A percentile compares a stretch with the other conserved stretches of the same genome.
Evolutionary conservation across 108 stramenopile species (phyloP).

Genomic region (Stephanodiscus triporus): DNA sequence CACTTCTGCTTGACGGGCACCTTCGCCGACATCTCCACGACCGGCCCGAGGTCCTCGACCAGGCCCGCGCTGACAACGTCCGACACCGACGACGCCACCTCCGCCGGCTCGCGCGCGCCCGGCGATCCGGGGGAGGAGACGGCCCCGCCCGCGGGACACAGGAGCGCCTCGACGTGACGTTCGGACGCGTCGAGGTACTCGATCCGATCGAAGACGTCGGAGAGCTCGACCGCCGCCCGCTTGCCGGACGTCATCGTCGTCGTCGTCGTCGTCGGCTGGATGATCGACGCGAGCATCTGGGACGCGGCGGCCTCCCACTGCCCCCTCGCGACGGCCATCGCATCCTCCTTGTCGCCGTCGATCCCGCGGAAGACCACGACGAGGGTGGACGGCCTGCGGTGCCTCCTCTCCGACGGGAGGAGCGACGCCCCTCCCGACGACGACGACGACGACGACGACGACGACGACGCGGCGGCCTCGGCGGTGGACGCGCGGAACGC

Average conservation of each 20-base stretch:
- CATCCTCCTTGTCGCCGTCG: constrained; percentile 3
- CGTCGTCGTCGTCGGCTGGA: constrained; percentile 41
- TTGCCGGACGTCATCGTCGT: not conserved
- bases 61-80: constrained; percentile 51
- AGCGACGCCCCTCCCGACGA: too few relatives aligned
- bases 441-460: too few relatives aligned
- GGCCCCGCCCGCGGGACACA: constrained; percentile 46
- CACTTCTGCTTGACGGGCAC: constrained; percentile 46
- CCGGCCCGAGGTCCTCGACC: constrained; percentile 43
- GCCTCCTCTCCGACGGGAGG: too few relatives aligned
- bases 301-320: constrained; percentile 60
- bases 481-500: constrained; percentile 36
- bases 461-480: not conserved
- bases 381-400: constrained; percentile 35
- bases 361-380: constrained; percentile 65
- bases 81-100: constrained; percentile 42
- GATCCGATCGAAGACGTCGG: constrained; percentile 71
- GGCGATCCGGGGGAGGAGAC: constrained; percentile 46
- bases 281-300: constrained; percentile 59
- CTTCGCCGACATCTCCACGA: constrained; percentile 49
- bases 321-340: constrained; percentile 31
- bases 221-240: constrained; percentile 57
- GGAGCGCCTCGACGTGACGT: constrained; percentile 51
- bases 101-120: constrained; percentile 37
- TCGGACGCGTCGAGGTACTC: constrained; percentile 63